phyloP scores from a whole-genome alignment of 768 basidiomycete genomes.

The Auricularia cornea region DNA sequence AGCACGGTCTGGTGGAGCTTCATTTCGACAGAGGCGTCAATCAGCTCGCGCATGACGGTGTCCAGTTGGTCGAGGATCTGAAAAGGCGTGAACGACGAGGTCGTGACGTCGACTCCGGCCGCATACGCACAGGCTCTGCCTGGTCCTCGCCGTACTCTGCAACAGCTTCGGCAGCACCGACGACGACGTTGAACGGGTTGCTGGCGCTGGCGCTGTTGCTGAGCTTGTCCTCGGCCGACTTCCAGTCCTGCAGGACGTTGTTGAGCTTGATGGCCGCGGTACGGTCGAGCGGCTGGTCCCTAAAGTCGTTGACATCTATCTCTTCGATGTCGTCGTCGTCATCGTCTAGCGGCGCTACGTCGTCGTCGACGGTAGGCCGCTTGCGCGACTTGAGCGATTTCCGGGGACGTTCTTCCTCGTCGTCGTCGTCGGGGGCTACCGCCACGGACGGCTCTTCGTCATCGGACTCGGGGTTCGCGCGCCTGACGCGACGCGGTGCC shows the following conservation, averaged over 20 bases:
- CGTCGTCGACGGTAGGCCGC: neutral
- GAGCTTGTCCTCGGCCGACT: neutral
- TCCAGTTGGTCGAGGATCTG: constrained; percentile 47
- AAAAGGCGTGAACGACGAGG: neutral
- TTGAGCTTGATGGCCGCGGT: constrained; percentile 43
- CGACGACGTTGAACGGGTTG: constrained; percentile 1
- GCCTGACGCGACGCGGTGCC: neutral
- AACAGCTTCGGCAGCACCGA: constrained; percentile 10
- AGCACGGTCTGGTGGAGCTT: constrained; percentile 45
- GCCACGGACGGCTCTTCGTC: neutral
- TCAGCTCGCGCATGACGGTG: constrained; percentile 51
- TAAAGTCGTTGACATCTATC: constrained; percentile 56
- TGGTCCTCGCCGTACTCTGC: constrained; percentile 11
- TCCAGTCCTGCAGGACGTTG: constrained; percentile 58
- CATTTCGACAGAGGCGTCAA: constrained; percentile 62
- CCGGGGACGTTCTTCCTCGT: neutral
- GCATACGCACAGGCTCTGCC: constrained; percentile 1
- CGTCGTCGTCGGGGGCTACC: neutral
- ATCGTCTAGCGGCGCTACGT: constrained; percentile 10
- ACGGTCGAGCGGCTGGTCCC: constrained; percentile 56
- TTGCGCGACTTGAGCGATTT: neutral
- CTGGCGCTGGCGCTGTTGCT: neutral
- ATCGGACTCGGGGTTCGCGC: neutral
- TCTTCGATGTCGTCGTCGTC: constrained; percentile 21
- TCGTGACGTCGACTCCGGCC: neutral